Base-by-base conservation (phyloP, 768 basidiomycete genomes). In the Lactarius psammicola region DNA sequence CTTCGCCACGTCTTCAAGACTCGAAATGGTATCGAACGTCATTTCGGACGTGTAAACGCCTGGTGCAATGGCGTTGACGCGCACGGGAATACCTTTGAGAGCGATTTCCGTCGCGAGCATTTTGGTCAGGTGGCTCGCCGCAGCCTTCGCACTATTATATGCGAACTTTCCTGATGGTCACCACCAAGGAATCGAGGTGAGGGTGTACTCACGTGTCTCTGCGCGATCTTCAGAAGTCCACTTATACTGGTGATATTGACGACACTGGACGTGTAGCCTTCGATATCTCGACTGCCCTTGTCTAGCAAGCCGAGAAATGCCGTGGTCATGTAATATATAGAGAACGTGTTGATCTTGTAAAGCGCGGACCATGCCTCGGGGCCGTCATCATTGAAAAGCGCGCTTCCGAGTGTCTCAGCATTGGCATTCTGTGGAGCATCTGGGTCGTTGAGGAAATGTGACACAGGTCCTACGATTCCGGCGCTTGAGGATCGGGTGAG, bases 141-240 rank as follows among this genome's bases (percentile, higher is more conserved):
- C 92, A 0, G 88, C 89, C 74, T 93, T 93, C 8, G 88, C 79
- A 70, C 87, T 89, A 74, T 93, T 93, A 75, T 93, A 93, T 33
- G 82, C 84, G 72, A 92, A 92, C 91, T 93, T 71, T 30, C 13
- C n/a, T 18, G 33, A 55, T 23, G 23, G 51, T 60, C 36, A 66
- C n/a, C 23, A 34, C 11, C n/a, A 55, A 20, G 4, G 2, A 49
- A 44, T n/a, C 28, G 55, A 30, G 6, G 34, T 30, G 17, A 40
- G 6, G 23, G 44, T 44, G 33, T 55, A 75, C 87, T n/a, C 75
- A 92, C 91, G 71, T 93, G 91, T 66, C 87, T 82, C 74, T 92
- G 90, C 1, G 88, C 83, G 26, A 90, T 65, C 75, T 89, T 90
- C 64, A 82, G 79, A 59, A 87, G 58, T 2, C 90, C 92, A 65